Conservation (phyloP, 805 yeast species). For the Babjeviella inositovora region DNA sequence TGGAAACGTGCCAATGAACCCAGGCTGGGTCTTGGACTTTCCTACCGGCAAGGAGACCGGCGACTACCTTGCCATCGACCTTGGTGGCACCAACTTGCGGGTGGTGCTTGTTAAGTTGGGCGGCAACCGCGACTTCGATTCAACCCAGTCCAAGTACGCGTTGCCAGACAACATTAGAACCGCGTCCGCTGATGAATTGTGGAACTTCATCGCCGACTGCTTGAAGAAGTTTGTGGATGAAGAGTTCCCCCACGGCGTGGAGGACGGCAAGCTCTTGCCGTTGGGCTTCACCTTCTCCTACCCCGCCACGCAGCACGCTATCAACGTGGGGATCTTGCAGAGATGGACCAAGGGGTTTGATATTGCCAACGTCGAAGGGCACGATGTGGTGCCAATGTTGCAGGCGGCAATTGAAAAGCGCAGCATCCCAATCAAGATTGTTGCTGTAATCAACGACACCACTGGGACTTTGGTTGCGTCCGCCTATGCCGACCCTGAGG, state of each 20-base stretch:
- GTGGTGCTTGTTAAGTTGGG: conserved; percentile 75
- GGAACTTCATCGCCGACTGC: conserved; percentile 76
- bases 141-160: conserved; percentile 73
- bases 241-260: conserved; percentile 53
- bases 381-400: conserved; percentile 85
- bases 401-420: conserved; percentile 53
- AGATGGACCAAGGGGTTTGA: conserved; percentile 98
- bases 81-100: conserved; percentile 95
- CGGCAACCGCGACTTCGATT: conserved; percentile 76
- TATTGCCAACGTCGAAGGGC: conserved; percentile 84
- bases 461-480: conserved; percentile 96
- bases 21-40: conserved; percentile 89
- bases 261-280: conserved; percentile 36
- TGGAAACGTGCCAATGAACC: conserved; percentile 92
- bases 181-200: conserved; percentile 60
- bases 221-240: conserved; percentile 54
- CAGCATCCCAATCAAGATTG: conserved; percentile 67
- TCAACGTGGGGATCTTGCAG: conserved; percentile 77
- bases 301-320: conserved; percentile 73
- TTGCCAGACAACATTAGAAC: conserved; percentile 70
- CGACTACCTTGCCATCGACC: conserved; percentile 80
- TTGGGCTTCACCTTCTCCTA: conserved; percentile 92
- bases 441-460: conserved; percentile 91
- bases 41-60: conserved; percentile 91
- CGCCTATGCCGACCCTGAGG: conserved; percentile 73